Evolutionary conservation across 148 eudicot genomes (phyloP), one percentile per base, ranked within the genome.

Genomic region (Euryodendron excelsum): DNA sequence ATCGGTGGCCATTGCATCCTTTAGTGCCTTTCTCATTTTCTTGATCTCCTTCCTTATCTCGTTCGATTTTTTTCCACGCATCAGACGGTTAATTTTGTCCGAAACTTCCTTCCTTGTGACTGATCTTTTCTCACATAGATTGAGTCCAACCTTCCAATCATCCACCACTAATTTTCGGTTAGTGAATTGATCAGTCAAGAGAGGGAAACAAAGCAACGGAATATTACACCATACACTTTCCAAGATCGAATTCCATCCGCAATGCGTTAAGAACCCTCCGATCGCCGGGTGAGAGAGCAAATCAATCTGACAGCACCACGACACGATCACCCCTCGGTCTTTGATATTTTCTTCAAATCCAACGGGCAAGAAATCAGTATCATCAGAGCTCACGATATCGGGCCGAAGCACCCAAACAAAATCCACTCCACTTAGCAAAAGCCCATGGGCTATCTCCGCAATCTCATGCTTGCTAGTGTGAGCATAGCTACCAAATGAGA

Each of bases 171-270:
- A 41, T 66, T 84, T 86, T 58, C 87, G 31, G 39, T 86, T 84
- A 11, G 87, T 84, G 39, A 84, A 82, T 50, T 86, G 89, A 76
- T 86, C 89, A 0, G 85, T 82, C 78, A 84, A 66, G 18, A 82
- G 31, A 6, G 89, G 89, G 21, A 71, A 77, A 73, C 89, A 86
- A 27, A 86, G 79, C 77, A 86, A 45, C 0, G 87, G 89, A 7
- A 84, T 77, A 6, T 62, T 25, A 23, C 86, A 78, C 85, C 85
- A 87, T 34, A 85, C 64, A 21, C 88, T 79, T 25, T 85, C 90
- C 21, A 87, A 55, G 15, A 82, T 83, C 5, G 90, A 87, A 69
- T 87, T 87, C 90, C 90, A 87, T 9, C 90, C 89, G 15, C 89
- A 84, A 11, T 87, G 89, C 11, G 87, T 82, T 48, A 87, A 34